These are phyloP conservation scores for Gelatoporia subvermispora DNA, from an alignment of 768 basidiomycete species.

Conservation along the genomic window DNA sequence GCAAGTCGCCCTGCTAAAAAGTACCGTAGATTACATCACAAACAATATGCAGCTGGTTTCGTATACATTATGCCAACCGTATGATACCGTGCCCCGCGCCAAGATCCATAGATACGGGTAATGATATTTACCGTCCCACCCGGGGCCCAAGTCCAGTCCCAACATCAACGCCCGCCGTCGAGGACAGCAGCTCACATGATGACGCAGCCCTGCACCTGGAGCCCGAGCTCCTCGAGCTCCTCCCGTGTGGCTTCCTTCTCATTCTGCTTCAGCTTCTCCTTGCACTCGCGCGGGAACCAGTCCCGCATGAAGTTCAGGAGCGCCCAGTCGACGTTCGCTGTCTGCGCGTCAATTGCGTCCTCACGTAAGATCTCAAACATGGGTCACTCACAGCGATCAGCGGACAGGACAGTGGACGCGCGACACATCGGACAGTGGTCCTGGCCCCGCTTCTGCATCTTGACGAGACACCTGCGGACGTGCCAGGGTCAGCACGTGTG, in stretches of 20 bases:
- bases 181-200: constrained; percentile 10
- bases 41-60: too few species aligned
- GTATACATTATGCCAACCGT: too few species aligned
- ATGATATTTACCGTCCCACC: too few species aligned
- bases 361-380: neutral
- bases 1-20: too few species aligned
- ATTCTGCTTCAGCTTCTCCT: constrained; percentile 68
- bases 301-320: constrained; percentile 82
- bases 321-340: constrained; percentile 78
- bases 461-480: constrained; percentile 61
- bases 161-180: too few species aligned
- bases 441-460: constrained; percentile 82
- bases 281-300: constrained; percentile 87
- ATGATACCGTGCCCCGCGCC: too few species aligned
- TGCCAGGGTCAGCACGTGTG: neutral
- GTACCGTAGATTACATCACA: too few species aligned
- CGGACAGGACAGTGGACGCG: constrained; percentile 67
- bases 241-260: constrained; percentile 71
- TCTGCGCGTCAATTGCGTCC: neutral
- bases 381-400: constrained; percentile 61
- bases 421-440: constrained; percentile 83
- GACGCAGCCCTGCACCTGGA: constrained; percentile 30
- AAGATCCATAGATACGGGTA: too few species aligned
- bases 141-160: too few species aligned
- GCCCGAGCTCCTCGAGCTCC: constrained; percentile 59